Percentiles rank a stretch among this genome's conserved stretches.
Evolutionary conservation across 352 stramenopile species (phyloP).

Genomic region (Elongisporangium undulatum): DNA sequence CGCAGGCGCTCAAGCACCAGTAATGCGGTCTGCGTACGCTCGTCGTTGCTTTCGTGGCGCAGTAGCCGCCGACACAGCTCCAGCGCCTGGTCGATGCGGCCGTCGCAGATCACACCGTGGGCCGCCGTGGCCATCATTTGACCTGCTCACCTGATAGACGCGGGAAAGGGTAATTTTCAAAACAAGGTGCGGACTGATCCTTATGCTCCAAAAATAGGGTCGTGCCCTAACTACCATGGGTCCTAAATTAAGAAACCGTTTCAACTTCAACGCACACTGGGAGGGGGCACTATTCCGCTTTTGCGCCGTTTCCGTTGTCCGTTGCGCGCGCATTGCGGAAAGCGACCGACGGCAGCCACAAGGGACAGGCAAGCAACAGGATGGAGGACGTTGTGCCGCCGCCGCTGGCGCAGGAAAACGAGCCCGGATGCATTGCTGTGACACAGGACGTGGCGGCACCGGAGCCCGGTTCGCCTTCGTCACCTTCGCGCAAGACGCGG

Average conservation of each 20-base stretch:
- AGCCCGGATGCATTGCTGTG: slow-evolving; percentile 1
- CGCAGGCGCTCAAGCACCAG: slow-evolving; percentile 73
- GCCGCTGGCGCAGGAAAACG: slow-evolving; percentile 1
- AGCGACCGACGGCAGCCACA: not conserved
- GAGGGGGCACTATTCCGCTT: not conserved
- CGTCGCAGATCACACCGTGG: slow-evolving; percentile 44
- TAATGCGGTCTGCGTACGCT: slow-evolving; percentile 40
- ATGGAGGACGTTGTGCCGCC: slow-evolving; percentile 13
- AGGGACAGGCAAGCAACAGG: not conserved
- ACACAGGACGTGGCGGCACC: slow-evolving; percentile 2
- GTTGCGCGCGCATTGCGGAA: not conserved
- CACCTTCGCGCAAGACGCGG: slow-evolving; percentile 4
- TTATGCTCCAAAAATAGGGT: not conserved
- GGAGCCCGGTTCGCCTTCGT: slow-evolving; percentile 2
- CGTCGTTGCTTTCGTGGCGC: slow-evolving; percentile 31
- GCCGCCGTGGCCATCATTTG: not conserved
- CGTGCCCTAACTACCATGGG: not conserved
- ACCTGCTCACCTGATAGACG: not conserved
- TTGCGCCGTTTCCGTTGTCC: not conserved
- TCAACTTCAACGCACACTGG: not conserved
- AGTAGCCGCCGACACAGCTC: slow-evolving; percentile 54
- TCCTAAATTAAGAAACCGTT: not conserved
- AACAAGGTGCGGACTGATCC: not conserved
- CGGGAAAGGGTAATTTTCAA: not conserved
- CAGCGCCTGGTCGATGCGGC: slow-evolving; percentile 28